Conservation (phyloP, 306 rosid species). For the Mucuna pruriens region DNA sequence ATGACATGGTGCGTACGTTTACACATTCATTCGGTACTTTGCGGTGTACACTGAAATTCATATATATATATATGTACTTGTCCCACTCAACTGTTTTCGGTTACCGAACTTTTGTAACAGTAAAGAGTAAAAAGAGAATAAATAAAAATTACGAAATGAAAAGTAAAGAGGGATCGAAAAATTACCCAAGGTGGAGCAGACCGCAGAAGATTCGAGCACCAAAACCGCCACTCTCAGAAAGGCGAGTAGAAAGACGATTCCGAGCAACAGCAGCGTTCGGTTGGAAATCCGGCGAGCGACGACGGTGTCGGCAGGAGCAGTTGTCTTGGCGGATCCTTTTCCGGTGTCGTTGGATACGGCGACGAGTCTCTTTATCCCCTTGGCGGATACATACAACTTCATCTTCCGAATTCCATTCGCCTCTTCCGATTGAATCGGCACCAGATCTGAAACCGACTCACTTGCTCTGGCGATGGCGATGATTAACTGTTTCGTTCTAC, state of each 20-base stretch:
- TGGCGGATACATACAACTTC: constrained; percentile 79
- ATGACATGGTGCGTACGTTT: no score
- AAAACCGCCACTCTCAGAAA: constrained; percentile 65
- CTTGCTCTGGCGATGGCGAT: no score
- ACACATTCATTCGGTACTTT: neutral
- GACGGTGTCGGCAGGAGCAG: constrained; percentile 16
- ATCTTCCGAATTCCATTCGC: constrained; percentile 53
- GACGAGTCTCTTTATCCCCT: constrained; percentile 63
- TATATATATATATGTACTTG: neutral
- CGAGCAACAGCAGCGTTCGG: constrained; percentile 59
- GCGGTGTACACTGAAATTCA: neutral
- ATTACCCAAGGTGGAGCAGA: constrained; percentile 66
- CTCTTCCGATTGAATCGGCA: constrained; percentile 32
- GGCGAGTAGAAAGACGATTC: constrained; percentile 55
- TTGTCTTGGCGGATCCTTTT: constrained; percentile 42
- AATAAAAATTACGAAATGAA: neutral
- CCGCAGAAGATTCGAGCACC: constrained; percentile 70
- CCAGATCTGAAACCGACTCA: constrained; percentile 42
- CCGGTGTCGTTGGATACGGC: constrained; percentile 55
- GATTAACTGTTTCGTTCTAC: no score
- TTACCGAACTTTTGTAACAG: neutral
- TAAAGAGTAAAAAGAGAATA: neutral
- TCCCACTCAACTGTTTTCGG: neutral
- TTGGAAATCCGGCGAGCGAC: constrained; percentile 54
- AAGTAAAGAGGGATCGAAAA: neutral